phyloP scores from a whole-genome alignment of 2,329 filamentous ascomycete species.

The Trichoderma breve region DNA sequence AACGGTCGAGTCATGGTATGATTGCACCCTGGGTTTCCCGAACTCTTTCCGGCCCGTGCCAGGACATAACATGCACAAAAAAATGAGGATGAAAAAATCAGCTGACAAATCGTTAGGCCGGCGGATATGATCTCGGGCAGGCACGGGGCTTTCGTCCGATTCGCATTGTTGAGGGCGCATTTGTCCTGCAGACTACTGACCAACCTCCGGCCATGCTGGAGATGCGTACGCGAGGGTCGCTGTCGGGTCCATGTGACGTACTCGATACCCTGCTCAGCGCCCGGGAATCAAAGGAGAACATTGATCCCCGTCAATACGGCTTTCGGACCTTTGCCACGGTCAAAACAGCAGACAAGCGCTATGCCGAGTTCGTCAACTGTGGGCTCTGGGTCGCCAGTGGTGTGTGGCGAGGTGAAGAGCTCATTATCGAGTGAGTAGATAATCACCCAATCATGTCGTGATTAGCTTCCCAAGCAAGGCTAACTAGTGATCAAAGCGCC shows the following conservation, averaged over 20 bases:
- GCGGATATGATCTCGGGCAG: slow-evolving; percentile 43
- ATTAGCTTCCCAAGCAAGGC: not conserved
- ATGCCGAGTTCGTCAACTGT: slow-evolving; percentile 48
- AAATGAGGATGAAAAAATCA: not conserved
- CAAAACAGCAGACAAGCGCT: slow-evolving; percentile 50
- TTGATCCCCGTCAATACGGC: slow-evolving; percentile 45
- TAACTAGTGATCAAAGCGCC: slow-evolving; percentile 19
- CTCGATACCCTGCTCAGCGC: slow-evolving; percentile 42
- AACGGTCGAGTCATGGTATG: slow-evolving; percentile 46
- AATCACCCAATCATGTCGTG: not conserved
- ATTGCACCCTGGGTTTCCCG: not conserved
- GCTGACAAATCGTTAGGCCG: slow-evolving; percentile 35
- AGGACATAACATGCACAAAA: not conserved
- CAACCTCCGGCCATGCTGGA: slow-evolving; percentile 46
- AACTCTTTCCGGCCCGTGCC: not conserved
- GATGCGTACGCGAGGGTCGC: slow-evolving; percentile 48
- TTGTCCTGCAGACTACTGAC: slow-evolving; percentile 49
- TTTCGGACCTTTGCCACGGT: slow-evolving; percentile 50
- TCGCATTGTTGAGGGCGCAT: slow-evolving; percentile 48
- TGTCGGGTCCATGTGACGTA: slow-evolving; percentile 46
- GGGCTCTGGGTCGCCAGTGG: slow-evolving; percentile 51
- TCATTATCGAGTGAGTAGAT: slow-evolving; percentile 45
- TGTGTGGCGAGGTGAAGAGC: slow-evolving; percentile 45
- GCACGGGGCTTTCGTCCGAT: slow-evolving; percentile 42
- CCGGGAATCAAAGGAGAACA: slow-evolving; percentile 35